A percentile compares a stretch with the other conserved stretches of the same genome.
Evolutionary conservation across 139 green algal species (phyloP).

Genomic region (Micractinium conductrix): DNA sequence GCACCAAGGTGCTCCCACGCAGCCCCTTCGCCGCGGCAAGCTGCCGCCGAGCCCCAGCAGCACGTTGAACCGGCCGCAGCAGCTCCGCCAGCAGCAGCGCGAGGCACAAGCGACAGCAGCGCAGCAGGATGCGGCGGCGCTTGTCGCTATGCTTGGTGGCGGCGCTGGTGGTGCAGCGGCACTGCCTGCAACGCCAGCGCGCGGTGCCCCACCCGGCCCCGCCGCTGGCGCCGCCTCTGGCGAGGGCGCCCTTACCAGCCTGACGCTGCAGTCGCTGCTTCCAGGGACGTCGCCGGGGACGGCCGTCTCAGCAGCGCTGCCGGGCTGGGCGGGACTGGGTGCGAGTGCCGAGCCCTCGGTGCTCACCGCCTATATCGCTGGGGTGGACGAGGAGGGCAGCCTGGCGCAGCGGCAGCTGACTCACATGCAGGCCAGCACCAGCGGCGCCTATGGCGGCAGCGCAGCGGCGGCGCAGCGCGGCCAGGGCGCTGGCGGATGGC

Average conservation of each 20-base stretch:
- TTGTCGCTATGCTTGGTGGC: neutral
- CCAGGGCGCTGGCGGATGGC: neutral
- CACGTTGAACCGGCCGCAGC: neutral
- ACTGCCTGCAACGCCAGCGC: neutral
- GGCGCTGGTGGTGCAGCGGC: neutral
- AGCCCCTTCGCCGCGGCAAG: neutral
- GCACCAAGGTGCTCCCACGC: too few species aligned
- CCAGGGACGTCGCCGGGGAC: neutral
- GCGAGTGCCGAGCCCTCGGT: neutral
- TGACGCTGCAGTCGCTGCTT: constrained; percentile 4
- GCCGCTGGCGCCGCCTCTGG: neutral
- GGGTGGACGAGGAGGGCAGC: neutral
- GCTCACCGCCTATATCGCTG: neutral
- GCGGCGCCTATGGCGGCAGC: neutral
- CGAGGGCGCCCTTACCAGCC: neutral
- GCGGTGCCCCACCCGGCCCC: neutral
- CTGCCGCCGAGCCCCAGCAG: constrained; percentile 23
- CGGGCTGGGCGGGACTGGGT: too few species aligned
- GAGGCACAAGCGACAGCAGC: neutral
- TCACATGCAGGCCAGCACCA: constrained; percentile 11
- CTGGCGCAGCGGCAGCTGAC: constrained; percentile 23
- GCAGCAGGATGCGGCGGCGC: constrained; percentile 2
- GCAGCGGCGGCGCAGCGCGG: too few species aligned
- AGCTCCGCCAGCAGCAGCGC: neutral
- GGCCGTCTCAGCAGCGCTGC: too few species aligned